These are phyloP conservation scores for Boletus reticuloceps DNA, from an alignment of 768 basidiomycete species.

Conservation along the genomic window DNA sequence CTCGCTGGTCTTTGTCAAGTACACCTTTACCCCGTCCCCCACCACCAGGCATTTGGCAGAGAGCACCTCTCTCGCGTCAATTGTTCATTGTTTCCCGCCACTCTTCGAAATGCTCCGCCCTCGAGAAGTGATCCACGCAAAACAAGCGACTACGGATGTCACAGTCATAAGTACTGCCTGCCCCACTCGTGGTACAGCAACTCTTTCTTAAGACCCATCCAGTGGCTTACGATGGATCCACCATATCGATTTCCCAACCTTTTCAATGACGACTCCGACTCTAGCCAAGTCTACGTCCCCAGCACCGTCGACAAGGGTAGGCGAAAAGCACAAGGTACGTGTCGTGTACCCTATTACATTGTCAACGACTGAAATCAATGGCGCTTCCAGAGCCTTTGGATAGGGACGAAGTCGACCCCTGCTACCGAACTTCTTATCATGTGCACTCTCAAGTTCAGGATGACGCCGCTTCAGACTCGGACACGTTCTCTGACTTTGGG, in stretches of 20 bases:
- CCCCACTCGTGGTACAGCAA: no score
- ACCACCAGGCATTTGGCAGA: no score
- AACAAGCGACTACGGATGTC: no score
- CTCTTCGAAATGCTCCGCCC: no score
- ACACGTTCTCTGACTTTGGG: neutral
- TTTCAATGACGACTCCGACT: neutral
- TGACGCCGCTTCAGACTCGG: constrained; percentile 2
- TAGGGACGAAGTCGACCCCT: neutral
- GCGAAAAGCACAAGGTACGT: constrained; percentile 15
- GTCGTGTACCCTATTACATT: neutral
- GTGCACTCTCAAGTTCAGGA: neutral
- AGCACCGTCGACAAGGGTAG: constrained; percentile 18
- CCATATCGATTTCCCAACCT: constrained; percentile 8
- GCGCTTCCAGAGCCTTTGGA: constrained; percentile 7
- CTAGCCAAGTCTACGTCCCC: neutral
- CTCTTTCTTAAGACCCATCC: no score
- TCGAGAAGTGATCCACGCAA: no score
- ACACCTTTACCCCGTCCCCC: no score
- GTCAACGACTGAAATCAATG: neutral
- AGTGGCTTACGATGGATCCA: constrained; percentile 8
- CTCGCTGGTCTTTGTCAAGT: no score
- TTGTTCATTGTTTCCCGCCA: no score
- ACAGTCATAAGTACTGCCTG: no score
- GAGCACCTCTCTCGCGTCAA: no score
- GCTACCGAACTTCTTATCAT: neutral